Evolutionary conservation across 108 stramenopile species (phyloP).

Genomic region (Cyclotella baltica): DNA sequence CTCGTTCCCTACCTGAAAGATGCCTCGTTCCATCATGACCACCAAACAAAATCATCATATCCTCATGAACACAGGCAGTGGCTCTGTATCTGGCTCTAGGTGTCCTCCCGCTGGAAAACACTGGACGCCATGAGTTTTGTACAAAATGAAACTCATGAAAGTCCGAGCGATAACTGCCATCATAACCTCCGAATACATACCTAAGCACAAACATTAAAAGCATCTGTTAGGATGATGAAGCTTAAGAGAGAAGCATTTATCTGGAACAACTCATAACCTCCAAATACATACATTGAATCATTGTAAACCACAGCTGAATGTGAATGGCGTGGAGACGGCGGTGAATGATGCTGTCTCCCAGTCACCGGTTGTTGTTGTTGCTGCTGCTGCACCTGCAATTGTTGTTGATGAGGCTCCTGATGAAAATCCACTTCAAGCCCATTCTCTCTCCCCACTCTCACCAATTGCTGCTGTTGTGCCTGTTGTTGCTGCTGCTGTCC

Average conservation of each 20-base stretch:
- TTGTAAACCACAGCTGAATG: slow-evolving; percentile 93
- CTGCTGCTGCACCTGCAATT: too few species aligned
- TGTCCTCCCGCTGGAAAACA: slow-evolving; percentile 82
- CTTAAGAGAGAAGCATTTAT: too few species aligned
- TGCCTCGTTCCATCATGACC: slow-evolving; percentile 98
- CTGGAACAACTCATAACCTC: too few species aligned
- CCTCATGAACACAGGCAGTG: slow-evolving; percentile 84
- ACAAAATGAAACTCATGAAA: slow-evolving; percentile 90
- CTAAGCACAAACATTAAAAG: too few species aligned
- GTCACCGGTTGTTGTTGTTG: slow-evolving; percentile 2
- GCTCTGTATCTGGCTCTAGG: slow-evolving; percentile 96
- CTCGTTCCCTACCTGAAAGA: slow-evolving; percentile 44
- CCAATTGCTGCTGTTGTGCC: slow-evolving; percentile 1
- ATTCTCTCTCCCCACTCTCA: background rate
- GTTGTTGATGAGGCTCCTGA: slow-evolving; percentile 11
- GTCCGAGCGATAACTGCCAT: slow-evolving; percentile 94
- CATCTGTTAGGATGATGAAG: too few species aligned
- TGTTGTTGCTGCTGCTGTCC: slow-evolving; percentile 6
- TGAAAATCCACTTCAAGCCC: slow-evolving; percentile 6
- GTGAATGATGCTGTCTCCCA: slow-evolving; percentile 31
- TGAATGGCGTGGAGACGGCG: slow-evolving; percentile 93
- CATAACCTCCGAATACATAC: slow-evolving; percentile 93
- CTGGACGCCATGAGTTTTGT: slow-evolving; percentile 71
- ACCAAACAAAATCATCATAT: slow-evolving; percentile 87
- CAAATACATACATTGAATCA: slow-evolving; percentile 88